Conservation (phyloP, 371 early-diverging fungal genomes). For the Syncephalastrum racemosum region DNA sequence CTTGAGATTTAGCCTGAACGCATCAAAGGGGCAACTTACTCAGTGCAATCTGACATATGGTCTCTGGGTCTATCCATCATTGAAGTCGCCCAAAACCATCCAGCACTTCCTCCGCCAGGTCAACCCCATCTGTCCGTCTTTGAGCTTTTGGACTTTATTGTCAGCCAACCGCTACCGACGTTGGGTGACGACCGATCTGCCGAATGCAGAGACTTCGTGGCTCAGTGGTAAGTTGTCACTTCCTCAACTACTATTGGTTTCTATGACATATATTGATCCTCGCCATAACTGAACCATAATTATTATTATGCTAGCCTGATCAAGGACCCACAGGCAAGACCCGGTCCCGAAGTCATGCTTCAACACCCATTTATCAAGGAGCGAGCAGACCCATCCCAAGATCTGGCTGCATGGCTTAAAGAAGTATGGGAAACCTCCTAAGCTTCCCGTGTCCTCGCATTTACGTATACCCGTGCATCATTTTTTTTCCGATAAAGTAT, state of each 20-base stretch:
- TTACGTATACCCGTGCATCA: no score
- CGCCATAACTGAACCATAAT: not conserved
- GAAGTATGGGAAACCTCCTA: conserved; percentile 40
- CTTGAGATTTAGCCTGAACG: conserved; percentile 79
- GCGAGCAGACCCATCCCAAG: conserved; percentile 37
- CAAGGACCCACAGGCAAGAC: conserved; percentile 73
- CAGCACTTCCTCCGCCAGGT: conserved; percentile 80
- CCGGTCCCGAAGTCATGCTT: conserved; percentile 75
- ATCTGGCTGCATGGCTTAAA: conserved; percentile 48
- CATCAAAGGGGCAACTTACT: conserved; percentile 88
- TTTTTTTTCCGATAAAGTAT: no score
- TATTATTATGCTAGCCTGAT: conserved; percentile 43
- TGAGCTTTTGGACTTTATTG: conserved; percentile 91
- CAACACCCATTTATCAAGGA: conserved; percentile 57
- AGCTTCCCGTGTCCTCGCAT: no score
- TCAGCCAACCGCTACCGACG: conserved; percentile 83
- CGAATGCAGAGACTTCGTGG: conserved; percentile 81
- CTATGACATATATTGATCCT: not conserved
- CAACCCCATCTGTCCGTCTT: conserved; percentile 75
- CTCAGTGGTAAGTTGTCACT: conserved; percentile 62
- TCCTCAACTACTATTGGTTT: conserved; percentile 6
- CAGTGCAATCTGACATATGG: conserved; percentile 95
- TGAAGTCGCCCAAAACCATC: conserved; percentile 89
- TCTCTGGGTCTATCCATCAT: conserved; percentile 90
- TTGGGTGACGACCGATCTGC: conserved; percentile 62